A percentile compares a stretch with the other conserved stretches of the same genome.
Evolutionary conservation across 768 basidiomycete genomes (phyloP).

Genomic region (Hericium rajendrae): DNA sequence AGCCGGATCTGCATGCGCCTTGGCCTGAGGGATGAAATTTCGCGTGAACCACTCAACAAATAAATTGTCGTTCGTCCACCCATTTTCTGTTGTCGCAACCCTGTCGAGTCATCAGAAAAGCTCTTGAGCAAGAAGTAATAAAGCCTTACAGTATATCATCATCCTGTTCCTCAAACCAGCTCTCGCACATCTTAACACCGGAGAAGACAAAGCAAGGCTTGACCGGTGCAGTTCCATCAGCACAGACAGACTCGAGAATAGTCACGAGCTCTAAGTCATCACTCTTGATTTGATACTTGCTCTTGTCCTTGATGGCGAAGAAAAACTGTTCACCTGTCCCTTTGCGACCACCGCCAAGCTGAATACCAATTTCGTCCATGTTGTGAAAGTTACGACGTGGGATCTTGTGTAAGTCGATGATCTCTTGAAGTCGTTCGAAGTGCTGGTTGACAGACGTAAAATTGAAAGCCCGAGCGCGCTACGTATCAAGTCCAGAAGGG

Average conservation of each 20-base stretch:
- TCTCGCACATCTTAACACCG: slow-evolving; percentile 2
- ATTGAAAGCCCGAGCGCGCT: neutral
- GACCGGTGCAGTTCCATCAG: slow-evolving; percentile 26
- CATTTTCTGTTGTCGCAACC: slow-evolving; percentile 26
- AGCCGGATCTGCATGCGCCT: slow-evolving; percentile 15
- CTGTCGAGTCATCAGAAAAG: slow-evolving; percentile 14
- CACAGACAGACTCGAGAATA: slow-evolving; percentile 33
- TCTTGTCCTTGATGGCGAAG: neutral
- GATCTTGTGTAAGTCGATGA: neutral
- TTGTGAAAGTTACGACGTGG: neutral
- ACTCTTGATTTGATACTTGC: slow-evolving; percentile 10
- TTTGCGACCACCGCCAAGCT: neutral
- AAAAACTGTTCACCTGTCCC: neutral
- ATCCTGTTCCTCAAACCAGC: slow-evolving; percentile 17
- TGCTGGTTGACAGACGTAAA: neutral
- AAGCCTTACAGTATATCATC: slow-evolving; percentile 16
- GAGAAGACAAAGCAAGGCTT: slow-evolving; percentile 31
- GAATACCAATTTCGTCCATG: neutral
- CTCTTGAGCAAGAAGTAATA: neutral
- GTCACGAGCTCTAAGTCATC: slow-evolving; percentile 37
- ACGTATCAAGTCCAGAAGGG: neutral
- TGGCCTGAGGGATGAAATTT: slow-evolving; percentile 29
- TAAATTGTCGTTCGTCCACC: slow-evolving; percentile 32
- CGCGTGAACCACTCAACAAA: slow-evolving; percentile 30
- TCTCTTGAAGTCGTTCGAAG: neutral